phyloP scores from a whole-genome alignment of 2,329 filamentous ascomycete genomes.

The Colletotrichum tanaceti region DNA sequence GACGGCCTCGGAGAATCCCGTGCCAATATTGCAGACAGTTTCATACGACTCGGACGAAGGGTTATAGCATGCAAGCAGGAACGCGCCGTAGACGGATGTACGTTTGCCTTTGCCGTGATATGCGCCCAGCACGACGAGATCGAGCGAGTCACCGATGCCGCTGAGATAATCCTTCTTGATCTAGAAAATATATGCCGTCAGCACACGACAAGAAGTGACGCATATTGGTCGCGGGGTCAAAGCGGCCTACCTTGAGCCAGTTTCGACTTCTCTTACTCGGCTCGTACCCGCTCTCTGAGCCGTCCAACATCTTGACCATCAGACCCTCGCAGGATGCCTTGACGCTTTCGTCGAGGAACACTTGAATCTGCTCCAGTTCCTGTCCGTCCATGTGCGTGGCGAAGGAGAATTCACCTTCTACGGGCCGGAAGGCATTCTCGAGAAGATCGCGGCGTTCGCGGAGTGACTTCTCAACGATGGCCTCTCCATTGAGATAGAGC shows the following conservation, averaged over 20 bases:
- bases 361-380: constrained; percentile 93
- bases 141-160: constrained; percentile 93
- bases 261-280: constrained; percentile 96
- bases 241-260: constrained; percentile 84
- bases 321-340: constrained; percentile 96
- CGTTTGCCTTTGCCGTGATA: constrained; percentile 96
- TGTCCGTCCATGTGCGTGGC: constrained; percentile 88
- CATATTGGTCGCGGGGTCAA: background rate
- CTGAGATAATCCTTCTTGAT: constrained; percentile 98
- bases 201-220: constrained; percentile 6
- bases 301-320: constrained; percentile 99
- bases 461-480: constrained; percentile 87
- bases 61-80: constrained; percentile 95
- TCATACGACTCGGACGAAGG: constrained; percentile 83
- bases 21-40: constrained; percentile 98
- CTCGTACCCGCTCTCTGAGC: constrained; percentile 91
- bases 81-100: constrained; percentile 94
- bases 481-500: constrained; percentile 90
- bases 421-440: constrained; percentile 75
- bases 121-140: constrained; percentile 93
- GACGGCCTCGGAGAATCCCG: constrained; percentile 93
- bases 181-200: constrained; percentile 52
- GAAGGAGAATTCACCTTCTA: constrained; percentile 92
- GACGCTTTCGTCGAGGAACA: constrained; percentile 91
- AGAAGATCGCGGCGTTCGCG: constrained; percentile 85